phyloP scores from a whole-genome alignment of 2,329 filamentous ascomycete species.

The Proliferodiscus dingleyae region DNA sequence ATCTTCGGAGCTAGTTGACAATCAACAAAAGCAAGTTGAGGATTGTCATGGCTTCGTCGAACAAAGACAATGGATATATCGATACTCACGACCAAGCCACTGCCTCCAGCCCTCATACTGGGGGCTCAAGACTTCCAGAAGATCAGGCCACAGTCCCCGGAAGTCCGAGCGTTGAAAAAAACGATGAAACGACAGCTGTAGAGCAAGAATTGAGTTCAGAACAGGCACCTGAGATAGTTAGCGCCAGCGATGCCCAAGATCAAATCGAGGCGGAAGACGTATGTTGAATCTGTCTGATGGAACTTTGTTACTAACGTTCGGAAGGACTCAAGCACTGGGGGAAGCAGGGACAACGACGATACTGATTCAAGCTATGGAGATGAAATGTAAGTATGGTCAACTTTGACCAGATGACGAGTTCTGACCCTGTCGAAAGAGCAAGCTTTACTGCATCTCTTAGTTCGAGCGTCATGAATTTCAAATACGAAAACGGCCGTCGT shows the following conservation, averaged over 20 bases:
- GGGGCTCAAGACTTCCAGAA: background rate
- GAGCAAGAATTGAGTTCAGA: too few relatives aligned
- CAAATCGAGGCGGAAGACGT: conserved; percentile 1
- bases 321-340: background rate
- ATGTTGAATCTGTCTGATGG: background rate
- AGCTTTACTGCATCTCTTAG: conserved; percentile 30
- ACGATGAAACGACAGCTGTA: background rate
- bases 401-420: background rate
- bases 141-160: background rate
- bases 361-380: conserved; percentile 7
- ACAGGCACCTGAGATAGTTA: background rate
- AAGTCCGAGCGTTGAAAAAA: too few relatives aligned
- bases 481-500: conserved; percentile 42
- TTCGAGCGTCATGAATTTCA: conserved; percentile 40
- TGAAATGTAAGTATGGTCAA: conserved; percentile 2
- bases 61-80: too few relatives aligned
- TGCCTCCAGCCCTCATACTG: too few relatives aligned
- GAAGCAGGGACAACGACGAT: background rate
- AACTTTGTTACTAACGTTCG: background rate
- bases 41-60: too few relatives aligned
- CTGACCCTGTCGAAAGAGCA: background rate
- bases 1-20: too few relatives aligned
- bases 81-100: too few relatives aligned
- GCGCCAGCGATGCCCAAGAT: background rate
- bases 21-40: too few relatives aligned